phyloP scores from a whole-genome alignment of 805 yeast genomes.

The Metschnikowia dekortorum region DNA sequence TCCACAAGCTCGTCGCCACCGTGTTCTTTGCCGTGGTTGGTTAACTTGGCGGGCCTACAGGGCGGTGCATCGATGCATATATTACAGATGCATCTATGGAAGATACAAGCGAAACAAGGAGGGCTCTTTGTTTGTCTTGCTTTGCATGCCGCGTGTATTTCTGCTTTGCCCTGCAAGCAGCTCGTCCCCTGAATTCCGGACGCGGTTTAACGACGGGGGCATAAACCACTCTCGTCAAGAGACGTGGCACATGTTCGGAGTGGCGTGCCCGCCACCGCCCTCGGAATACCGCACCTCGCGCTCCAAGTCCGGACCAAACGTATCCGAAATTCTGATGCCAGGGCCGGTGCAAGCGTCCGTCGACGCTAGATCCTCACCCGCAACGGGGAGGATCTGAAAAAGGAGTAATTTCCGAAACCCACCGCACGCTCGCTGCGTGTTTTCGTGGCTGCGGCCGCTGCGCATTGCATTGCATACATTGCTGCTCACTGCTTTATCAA shows the following conservation, averaged over 20 bases:
- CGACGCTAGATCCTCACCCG: no score
- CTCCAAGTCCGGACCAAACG: no score
- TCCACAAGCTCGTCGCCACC: background rate
- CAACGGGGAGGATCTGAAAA: background rate
- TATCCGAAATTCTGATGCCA: no score
- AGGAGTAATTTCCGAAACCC: background rate
- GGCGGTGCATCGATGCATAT: background rate
- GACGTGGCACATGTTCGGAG: background rate
- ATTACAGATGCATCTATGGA: background rate
- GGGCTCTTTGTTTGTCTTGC: background rate
- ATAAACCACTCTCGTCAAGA: background rate
- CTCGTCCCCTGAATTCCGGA: background rate
- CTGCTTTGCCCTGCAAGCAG: background rate
- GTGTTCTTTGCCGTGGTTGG: background rate
- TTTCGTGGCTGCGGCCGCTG: background rate
- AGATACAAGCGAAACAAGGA: background rate
- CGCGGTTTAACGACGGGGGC: background rate
- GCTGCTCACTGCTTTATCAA: background rate
- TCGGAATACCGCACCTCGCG: background rate
- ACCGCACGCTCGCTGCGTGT: background rate
- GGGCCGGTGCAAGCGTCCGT: no score
- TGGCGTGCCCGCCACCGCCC: background rate
- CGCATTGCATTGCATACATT: background rate
- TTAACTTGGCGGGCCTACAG: background rate
- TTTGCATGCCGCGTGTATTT: background rate